Base-by-base conservation (phyloP, 192 early-diverging fungal genomes). In the Irineochytrium annulatum region DNA sequence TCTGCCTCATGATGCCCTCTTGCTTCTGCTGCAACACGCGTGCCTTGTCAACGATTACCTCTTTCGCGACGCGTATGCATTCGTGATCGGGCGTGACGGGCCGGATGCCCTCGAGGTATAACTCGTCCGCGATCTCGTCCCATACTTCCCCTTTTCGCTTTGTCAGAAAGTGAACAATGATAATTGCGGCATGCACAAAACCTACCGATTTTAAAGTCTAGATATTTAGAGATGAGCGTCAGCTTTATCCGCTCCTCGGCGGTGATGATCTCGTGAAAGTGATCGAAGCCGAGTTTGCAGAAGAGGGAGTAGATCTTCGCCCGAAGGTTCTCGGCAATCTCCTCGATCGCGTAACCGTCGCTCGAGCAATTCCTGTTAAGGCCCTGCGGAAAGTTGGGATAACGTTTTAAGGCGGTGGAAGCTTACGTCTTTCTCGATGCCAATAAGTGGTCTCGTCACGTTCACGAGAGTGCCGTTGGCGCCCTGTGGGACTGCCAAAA, bases 41-140 rank as follows among this genome's bases (percentile, higher is more conserved):
- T 19, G 65, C 57, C 53, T 76, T 76, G 6, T 69, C 65, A 14
- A 66, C 43, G 0, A 67, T 62, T 14, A 66, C 63, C 67, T 91
- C 89, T 75, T 93, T 93, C 0, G 92, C 91, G 58, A 88, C 88
- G 73, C 30, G 48, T 8, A 77, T 57, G 57, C 71, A 77, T 16
- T 70, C 55, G 29, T 69, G 24, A 59, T 80, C 78, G 2, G 78
- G 78, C 4, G 75, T 60, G 30, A 77, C 69, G 24, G 78, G 78
- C 13, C 75, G 59, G 20, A 77, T 72, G 2, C 71, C 71, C 59
- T 77, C 75, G 43, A 55, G 39, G 24, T 77, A 62, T 44, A 80
- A 33, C 51, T 80, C 78, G 29, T 65, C 57, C 17, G 65, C 52
- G 27, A 80, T 80, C 59, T 80, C 78, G 26, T 64, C 54, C 78